Evolutionary conservation across 495 filamentous ascomycete species (phyloP).

Genomic region (Trypethelium eluteriae): DNA sequence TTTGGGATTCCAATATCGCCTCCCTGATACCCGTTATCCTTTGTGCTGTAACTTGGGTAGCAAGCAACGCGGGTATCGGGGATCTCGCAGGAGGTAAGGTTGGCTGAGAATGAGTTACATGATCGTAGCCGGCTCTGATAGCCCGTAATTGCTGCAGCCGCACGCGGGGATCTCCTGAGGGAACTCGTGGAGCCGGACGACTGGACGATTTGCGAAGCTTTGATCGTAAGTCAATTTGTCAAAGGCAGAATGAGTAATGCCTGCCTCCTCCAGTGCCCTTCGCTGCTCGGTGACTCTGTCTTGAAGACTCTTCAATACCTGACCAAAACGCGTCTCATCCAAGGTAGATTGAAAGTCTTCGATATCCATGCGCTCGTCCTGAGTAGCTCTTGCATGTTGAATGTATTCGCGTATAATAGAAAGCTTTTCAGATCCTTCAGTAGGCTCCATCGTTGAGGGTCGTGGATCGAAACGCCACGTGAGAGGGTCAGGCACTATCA

Average conservation of each 20-base stretch:
- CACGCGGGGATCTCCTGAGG: slow-evolving; percentile 38
- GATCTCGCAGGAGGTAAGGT: slow-evolving; percentile 59
- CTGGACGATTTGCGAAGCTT: slow-evolving; percentile 18
- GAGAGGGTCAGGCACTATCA: slow-evolving; percentile 26
- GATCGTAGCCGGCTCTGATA: slow-evolving; percentile 58
- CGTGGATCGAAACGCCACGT: neutral
- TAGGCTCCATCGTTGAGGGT: slow-evolving; percentile 13
- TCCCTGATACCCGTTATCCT: slow-evolving; percentile 56
- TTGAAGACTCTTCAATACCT: slow-evolving; percentile 57
- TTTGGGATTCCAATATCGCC: slow-evolving; percentile 48
- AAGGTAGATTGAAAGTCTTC: slow-evolving; percentile 22
- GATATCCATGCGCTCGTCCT: slow-evolving; percentile 24
- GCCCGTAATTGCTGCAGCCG: slow-evolving; percentile 48
- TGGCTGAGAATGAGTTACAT: slow-evolving; percentile 51
- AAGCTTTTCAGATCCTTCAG: slow-evolving; percentile 13
- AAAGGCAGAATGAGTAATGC: neutral
- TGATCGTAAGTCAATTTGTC: neutral
- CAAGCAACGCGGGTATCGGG: slow-evolving; percentile 61
- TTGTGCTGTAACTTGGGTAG: slow-evolving; percentile 55
- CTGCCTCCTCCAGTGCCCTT: slow-evolving; percentile 50
- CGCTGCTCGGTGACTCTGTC: slow-evolving; percentile 58
- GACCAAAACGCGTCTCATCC: slow-evolving; percentile 48
- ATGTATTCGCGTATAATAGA: slow-evolving; percentile 26
- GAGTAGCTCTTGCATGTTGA: slow-evolving; percentile 14
- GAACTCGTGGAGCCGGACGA: slow-evolving; percentile 20